Base-by-base conservation (phyloP, 2,329 filamentous ascomycete genomes). In the Lasiodiplodia gonubiensis region DNA sequence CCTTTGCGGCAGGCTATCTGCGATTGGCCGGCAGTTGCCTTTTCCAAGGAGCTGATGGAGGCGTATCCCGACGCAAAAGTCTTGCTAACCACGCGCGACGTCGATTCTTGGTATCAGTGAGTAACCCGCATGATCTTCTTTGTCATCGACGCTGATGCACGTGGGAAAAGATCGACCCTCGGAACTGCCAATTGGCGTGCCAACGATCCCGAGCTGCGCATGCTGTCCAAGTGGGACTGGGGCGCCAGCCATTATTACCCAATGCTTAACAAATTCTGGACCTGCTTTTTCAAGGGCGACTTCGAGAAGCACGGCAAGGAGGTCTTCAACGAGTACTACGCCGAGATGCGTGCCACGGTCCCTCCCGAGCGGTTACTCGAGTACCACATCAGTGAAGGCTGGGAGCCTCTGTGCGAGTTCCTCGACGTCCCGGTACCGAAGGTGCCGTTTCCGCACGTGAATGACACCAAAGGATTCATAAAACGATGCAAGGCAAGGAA, bases 201-300 rank as follows among this genome's bases (percentile, higher is more conserved):
- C 61, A 89, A 85, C 27, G 88, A 90, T 75, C 85, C 83, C 4
- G 88, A 90, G 78, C 82, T 85, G 76, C 82, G 81, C 69, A 79
- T 84, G 67, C 81, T 87, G 16, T 84, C 85, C 48, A 81, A 85
- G 76, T 81, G 84, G 71, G 86, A 86, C 79, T 90, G 88, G 88
- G 88, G 86, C 25, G 88, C 88, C 8, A 81, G 85, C 75, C 86
- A 90, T 82, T 90, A 90, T 81, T 86, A 89, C 75, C 88, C 88
- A 37, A 90, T 91, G 88, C 83, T 91, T 67, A 83, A 84, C 76
- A 89, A 89, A 77, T 90, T 90, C 81, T 91, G 89, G 79, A 85
- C 87, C 71, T 85, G 84, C 65, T 90, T 90, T 78, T 90, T 90
- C 82, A 83, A 86, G 69, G 87, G 86, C 64, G 88, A 90, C 74